Percentiles rank a stretch among this genome's conserved stretches.
Evolutionary conservation across 1,284 basidiomycete genomes (phyloP).

Genomic region (Cryptococcus amylolentus): DNA sequence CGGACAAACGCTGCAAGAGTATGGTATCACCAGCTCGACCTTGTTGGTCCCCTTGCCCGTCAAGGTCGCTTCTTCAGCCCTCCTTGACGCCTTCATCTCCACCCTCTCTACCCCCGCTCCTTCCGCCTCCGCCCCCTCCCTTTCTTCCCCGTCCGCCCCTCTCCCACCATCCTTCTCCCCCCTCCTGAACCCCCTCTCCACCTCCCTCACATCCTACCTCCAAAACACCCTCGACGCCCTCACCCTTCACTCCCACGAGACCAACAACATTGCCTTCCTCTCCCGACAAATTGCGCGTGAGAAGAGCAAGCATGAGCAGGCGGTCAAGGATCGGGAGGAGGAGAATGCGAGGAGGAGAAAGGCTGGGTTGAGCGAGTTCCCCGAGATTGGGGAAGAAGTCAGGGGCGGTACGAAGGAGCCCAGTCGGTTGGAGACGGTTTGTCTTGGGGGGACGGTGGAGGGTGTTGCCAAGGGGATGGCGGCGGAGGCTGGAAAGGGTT

Average conservation of each 20-base stretch:
- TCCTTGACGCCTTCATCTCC: slow-evolving; percentile 80
- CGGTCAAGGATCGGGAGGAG: slow-evolving; percentile 78
- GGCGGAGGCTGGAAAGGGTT: slow-evolving; percentile 60
- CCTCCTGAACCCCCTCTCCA: slow-evolving; percentile 50
- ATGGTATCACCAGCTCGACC: slow-evolving; percentile 82
- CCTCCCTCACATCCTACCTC: slow-evolving; percentile 56
- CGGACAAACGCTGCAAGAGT: slow-evolving; percentile 75
- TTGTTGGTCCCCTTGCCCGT: slow-evolving; percentile 89
- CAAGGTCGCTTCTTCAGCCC: slow-evolving; percentile 78
- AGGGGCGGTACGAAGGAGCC: slow-evolving; percentile 88
- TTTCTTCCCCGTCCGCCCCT: slow-evolving; percentile 15
- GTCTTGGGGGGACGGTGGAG: slow-evolving; percentile 81
- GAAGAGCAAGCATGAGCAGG: slow-evolving; percentile 73
- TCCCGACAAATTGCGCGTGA: slow-evolving; percentile 88
- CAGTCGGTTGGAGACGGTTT: slow-evolving; percentile 81
- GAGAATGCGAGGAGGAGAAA: slow-evolving; percentile 80
- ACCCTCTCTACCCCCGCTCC: slow-evolving; percentile 59
- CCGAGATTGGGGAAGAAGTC: slow-evolving; percentile 76
- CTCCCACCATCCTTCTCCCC: slow-evolving; percentile 55
- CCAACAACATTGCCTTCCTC: slow-evolving; percentile 90
- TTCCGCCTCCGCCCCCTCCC: slow-evolving; percentile 33
- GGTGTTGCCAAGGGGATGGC: slow-evolving; percentile 73
- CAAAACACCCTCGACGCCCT: slow-evolving; percentile 80
- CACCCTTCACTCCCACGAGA: slow-evolving; percentile 82
- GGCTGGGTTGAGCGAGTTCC: slow-evolving; percentile 80